Evolutionary conservation across 2,329 filamentous ascomycete species (phyloP), one percentile per base, ranked within the genome.

Genomic region (Aspergillus tanneri): DNA sequence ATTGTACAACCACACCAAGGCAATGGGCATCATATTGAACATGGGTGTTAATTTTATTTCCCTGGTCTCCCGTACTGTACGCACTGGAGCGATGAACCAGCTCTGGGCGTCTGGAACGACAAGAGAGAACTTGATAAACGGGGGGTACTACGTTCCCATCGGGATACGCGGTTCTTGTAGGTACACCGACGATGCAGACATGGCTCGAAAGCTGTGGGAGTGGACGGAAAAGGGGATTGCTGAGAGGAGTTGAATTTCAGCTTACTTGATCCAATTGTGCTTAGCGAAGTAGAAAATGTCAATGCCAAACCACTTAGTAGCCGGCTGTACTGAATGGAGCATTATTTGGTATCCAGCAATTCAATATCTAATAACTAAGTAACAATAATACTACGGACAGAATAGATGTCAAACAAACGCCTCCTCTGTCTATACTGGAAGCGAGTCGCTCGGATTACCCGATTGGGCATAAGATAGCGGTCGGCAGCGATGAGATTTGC

Each of bases 131-230:
- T 37, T 74, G 40, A 48, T 52, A 16, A 73, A 66, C 45, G 72
- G 72, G 0, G 66, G 62, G 43, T 75, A 72, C 52, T 75, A 74
- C 52, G 63, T 65, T 6, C 70, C 73, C 1, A 61, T 74, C 47
- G 73, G 69, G 7, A 50, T 60, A 32, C 56, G 52, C 24, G 62
- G 62, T n/a, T 59, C 56, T 30, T 58, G 59, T 16, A 36, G 49
- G 35, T 64, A 64, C 47, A 61, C 65, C 2, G 56, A 56, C 8
- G 63, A 74, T 55, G 53, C 49, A 4, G 62, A 63, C 10, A 52
- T 72, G 45, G 69, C 61, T 1, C 58, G 54, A 38, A 58, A 50
- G 45, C 57, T 75, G 23, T 75, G 73, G 73, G 70, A 74, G 28
- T 76, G 72, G 72, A 71, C 72, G 5, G 71, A 75, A 49, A 56